Base-by-base conservation (phyloP, 495 filamentous ascomycete species). In the Poronia punctata region DNA sequence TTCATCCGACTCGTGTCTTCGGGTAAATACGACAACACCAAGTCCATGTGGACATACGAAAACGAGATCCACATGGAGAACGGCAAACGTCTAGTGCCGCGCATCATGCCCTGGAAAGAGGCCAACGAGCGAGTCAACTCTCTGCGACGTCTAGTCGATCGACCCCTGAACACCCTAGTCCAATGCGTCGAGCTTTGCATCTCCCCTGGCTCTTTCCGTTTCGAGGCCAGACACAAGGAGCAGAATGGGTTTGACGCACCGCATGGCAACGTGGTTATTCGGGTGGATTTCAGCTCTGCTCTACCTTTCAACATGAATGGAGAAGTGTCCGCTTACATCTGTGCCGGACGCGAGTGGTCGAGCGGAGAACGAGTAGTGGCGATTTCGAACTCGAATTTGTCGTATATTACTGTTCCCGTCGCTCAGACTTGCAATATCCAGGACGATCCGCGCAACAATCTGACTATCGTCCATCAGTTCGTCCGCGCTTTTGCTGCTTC, bases 81-180 rank as follows among this genome's bases (percentile, higher is more conserved):
- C 11, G 60, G 56, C 2, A 38, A 30, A 5, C 54, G 50, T 3
- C 35, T 61, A 1, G 50, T 71, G 9, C 61, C 67, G 2, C 64
- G 67, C 2, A 44, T 69, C 7, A 4, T 64, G 6, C 65, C 65
- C 1, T 63, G 60, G 51, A 58, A 65, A 30, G 30, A 46, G 7
- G 59, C 43, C 7, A 71, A 67, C 29, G 46, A 61, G 15, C 41
- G 60, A 3, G 45, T 59, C 25, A 69, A 70, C 37, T 51, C 67
- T 2, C 17, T 50, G 14, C 62, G 66, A 5, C 52, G 67, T 12
- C 34, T 64, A 5, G 52, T 71, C 6, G 40, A 56, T 1, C 40
- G 51, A 4, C 41, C 36, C 3, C 17, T 54, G 11, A 62, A 61
- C 39, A 61, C 61, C 0, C 42, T 66, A 3, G 51, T 50, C 12